Conservation (phyloP, 495 filamentous ascomycete species). For the Penicillium verhagenii region DNA sequence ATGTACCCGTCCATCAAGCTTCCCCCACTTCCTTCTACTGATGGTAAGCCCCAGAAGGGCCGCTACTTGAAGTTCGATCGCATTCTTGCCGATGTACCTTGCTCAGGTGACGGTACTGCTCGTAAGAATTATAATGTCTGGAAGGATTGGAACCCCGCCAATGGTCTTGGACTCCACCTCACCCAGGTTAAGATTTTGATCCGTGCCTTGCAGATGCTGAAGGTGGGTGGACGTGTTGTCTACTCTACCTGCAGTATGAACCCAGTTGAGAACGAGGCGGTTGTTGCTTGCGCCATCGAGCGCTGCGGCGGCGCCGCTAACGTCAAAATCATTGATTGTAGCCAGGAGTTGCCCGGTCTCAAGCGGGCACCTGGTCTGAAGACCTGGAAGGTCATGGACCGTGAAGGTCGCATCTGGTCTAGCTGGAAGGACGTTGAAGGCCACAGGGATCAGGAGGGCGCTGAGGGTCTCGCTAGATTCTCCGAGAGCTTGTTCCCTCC, state of each 20-base stretch:
- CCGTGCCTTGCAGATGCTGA: slow-evolving; percentile 93
- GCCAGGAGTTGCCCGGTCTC: slow-evolving; percentile 68
- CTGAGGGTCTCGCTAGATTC: slow-evolving; percentile 61
- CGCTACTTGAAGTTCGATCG: slow-evolving; percentile 94
- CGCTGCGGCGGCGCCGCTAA: slow-evolving; percentile 82
- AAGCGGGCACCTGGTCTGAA: slow-evolving; percentile 71
- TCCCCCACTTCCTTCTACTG: slow-evolving; percentile 45
- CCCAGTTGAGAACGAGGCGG: slow-evolving; percentile 95
- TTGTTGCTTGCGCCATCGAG: slow-evolving; percentile 80
- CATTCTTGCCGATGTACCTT: slow-evolving; percentile 94
- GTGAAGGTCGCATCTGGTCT: slow-evolving; percentile 69
- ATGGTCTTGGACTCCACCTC: slow-evolving; percentile 77
- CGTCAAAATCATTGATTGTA: slow-evolving; percentile 80
- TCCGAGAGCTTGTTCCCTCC: slow-evolving; percentile 83
- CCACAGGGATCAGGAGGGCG: slow-evolving; percentile 54
- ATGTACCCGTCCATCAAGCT: slow-evolving; percentile 90
- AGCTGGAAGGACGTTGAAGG: slow-evolving; percentile 74
- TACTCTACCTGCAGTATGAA: slow-evolving; percentile 99
- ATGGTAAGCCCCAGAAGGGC: slow-evolving; percentile 52
- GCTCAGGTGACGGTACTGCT: slow-evolving; percentile 89
- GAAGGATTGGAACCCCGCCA: slow-evolving; percentile 88
- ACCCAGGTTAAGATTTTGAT: slow-evolving; percentile 88
- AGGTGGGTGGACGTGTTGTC: slow-evolving; percentile 88
- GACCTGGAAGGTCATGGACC: slow-evolving; percentile 87
- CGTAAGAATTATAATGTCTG: slow-evolving; percentile 91